Percentiles rank a stretch among this genome's conserved stretches.
Evolutionary conservation across 257 asterid genomes (phyloP).

Genomic region (Solanum pinnatisectum): DNA sequence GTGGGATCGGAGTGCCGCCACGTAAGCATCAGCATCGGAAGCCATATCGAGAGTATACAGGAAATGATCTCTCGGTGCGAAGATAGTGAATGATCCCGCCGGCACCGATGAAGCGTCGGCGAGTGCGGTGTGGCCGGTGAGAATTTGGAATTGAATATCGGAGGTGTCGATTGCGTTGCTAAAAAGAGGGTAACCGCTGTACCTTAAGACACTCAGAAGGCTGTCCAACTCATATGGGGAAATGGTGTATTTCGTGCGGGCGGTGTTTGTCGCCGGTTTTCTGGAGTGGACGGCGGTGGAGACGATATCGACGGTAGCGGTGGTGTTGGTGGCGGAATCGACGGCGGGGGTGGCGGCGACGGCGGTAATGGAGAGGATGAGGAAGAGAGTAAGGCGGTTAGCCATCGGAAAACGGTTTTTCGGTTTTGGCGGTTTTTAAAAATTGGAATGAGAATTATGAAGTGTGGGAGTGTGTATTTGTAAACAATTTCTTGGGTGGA

Average conservation of each 20-base stretch:
- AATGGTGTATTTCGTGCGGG: background rate
- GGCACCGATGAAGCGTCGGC: background rate
- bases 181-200: slow-evolving; percentile 45
- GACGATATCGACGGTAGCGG: background rate
- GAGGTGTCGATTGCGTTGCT: slow-evolving; percentile 61
- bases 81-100: slow-evolving; percentile 28
- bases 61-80: slow-evolving; percentile 38
- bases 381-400: slow-evolving; percentile 11
- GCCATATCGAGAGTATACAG: slow-evolving; percentile 52
- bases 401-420: slow-evolving; percentile 2
- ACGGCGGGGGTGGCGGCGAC: background rate
- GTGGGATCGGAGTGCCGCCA: slow-evolving; percentile 52
- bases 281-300: slow-evolving; percentile 5
- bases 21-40: slow-evolving; percentile 40
- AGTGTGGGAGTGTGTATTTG: background rate
- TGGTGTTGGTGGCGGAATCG: slow-evolving; percentile 9
- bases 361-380: background rate
- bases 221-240: slow-evolving; percentile 15
- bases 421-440: slow-evolving; percentile 6
- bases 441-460: background rate
- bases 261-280: too few relatives aligned
- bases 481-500: background rate
- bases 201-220: slow-evolving; percentile 21
- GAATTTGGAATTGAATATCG: slow-evolving; percentile 48
- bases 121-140: slow-evolving; percentile 8